Evolutionary conservation across 306 rosid genomes (phyloP).

Genomic region (Delonix regia): DNA sequence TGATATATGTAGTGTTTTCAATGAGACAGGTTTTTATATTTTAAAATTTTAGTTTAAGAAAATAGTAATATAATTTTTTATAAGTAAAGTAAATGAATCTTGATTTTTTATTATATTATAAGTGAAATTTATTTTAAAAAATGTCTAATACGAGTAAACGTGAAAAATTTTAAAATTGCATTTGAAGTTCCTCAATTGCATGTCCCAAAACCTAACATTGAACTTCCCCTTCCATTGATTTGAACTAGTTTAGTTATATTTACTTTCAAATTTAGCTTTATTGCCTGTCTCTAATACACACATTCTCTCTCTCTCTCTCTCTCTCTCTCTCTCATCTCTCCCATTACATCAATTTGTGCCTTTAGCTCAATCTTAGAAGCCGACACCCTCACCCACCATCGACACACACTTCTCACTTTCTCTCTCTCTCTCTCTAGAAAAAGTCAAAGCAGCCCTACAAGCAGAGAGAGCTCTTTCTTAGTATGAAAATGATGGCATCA

Average conservation of each 20-base stretch:
- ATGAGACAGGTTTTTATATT: too few species aligned
- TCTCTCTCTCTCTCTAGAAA: slow-evolving; percentile 32
- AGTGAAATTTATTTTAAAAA: too few species aligned
- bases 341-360: slow-evolving; percentile 24
- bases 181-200: not conserved
- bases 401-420: slow-evolving; percentile 6
- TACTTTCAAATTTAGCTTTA: slow-evolving; percentile 28
- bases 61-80: too few species aligned
- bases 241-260: not conserved
- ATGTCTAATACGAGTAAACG: too few species aligned
- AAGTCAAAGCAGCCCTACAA: slow-evolving; percentile 71
- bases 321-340: too few species aligned
- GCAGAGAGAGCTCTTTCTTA: slow-evolving; percentile 10
- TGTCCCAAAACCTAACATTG: not conserved
- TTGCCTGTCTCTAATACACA: not conserved
- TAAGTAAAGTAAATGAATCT: not conserved
- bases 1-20: too few species aligned
- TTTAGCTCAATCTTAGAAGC: slow-evolving; percentile 47
- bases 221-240: too few species aligned
- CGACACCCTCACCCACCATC: slow-evolving; percentile 57
- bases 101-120: too few species aligned
- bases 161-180: too few species aligned
- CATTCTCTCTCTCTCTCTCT: too few species aligned
- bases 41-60: too few species aligned
- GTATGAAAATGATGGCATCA: slow-evolving; percentile 38